Evolutionary conservation across 441 rosid genomes (phyloP), one percentile per base, ranked within the genome.

Genomic region (Populus tomentosa): DNA sequence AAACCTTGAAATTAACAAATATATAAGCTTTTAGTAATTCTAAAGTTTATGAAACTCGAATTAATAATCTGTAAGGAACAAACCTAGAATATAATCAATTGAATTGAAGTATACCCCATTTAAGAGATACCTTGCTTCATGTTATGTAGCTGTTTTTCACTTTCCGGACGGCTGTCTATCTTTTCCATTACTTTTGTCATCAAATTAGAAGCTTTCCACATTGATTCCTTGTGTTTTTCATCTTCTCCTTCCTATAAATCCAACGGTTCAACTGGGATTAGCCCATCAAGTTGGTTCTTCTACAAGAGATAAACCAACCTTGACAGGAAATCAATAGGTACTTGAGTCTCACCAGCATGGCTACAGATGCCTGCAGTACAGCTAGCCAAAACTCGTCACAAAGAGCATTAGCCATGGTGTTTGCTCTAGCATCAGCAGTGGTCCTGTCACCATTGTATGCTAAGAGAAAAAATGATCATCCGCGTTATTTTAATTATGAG

Each of bases 391-490:
- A 63, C 18, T 78, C 84, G 20, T 87, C 90, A 9, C 91, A 81
- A 50, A 83, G 93, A 80, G 82, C 75, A 70, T 76, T 85, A 38
- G 93, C 90, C 80, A 88, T 88, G 91, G 87, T 79, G 59, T 53
- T 90, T 82, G 93, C 93, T 78, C 74, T 88, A 33, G 78, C 80
- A 2, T 80, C 87, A 13, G 90, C 93, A 8, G 64, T 85, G 10
- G 81, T 85, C 6, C 75, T 88, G 5, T 90, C 93, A 1, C 93
- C 93, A 2, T 53, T 90, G 38, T 87, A 87, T 67, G 72, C 67
- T 7, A 76, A 40, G 18, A 73, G 82, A 53, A 85, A 75, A 74
- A 69, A 23, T 1, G 78, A 84, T 1, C 76, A 82, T 30, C 14
- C 75, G 1, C 75, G 73, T 59, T 75, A 64, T 40, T 40, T 40